Base-by-base conservation (phyloP, 805 yeast species). In the Candida mattraensis region DNA sequence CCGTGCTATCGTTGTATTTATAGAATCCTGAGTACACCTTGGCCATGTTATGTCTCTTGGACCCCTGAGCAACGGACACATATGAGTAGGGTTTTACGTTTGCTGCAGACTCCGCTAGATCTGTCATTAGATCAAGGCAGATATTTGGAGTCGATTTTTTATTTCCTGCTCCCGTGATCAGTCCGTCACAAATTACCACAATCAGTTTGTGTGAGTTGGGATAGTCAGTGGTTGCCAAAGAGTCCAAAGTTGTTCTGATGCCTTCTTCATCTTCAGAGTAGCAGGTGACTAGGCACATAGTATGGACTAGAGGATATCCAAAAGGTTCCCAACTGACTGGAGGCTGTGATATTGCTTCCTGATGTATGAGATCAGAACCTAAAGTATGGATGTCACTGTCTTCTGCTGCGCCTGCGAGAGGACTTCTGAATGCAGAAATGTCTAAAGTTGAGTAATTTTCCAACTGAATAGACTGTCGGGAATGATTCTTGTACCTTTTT, bases 41-140 rank as follows among this genome's bases (percentile, higher is more conserved):
- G 18, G 99, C 97, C 96, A 89, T 88, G 59, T 93, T 93, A 57
- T 93, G 99, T 58, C 99, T 82, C 65, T 87, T 93, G 4, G 85
- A 52, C 50, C 99, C 99, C 50, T 84, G 84, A 3, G 96, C 95
- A 25, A 93, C 97, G 6, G 98, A 95, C 23, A 93, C 95, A 58
- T 93, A 91, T 0, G 97, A 88, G 53, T 79, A 72, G 0, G 97
- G 76, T 54, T 76, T 63, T 5, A 87, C 96, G 11, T 86, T 80
- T 13, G 87, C 94, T 7, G 70, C 73, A 0, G 87, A 84, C 22
- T 73, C 68, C 6, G 76, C 71, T 50, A 88, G 76, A 52, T 83
- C 87, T 8, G 81, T 76, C 93, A 93, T 87, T 89, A 93, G 81
- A 27, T 76, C 76, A 42, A 93, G 62, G 13, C 81, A 88, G 51